These are phyloP conservation scores for Lentinula raphanica DNA, from an alignment of 768 basidiomycete genomes.

Conservation along the genomic window DNA sequence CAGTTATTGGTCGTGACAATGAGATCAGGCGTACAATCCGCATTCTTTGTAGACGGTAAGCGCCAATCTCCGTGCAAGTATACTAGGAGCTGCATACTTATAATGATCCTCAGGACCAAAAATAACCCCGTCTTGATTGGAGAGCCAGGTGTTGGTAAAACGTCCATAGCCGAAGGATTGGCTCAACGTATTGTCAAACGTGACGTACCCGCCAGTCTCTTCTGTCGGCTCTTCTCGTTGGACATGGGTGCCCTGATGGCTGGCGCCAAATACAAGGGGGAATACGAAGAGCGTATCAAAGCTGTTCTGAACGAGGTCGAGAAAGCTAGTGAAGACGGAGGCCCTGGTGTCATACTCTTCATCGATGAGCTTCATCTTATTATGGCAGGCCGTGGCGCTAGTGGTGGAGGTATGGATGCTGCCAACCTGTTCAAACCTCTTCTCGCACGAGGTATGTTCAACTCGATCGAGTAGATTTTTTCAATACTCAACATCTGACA, in stretches of 20 bases:
- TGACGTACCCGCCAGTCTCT: conserved; percentile 75
- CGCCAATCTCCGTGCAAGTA: not conserved
- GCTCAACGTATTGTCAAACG: conserved; percentile 94
- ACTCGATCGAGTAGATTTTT: not conserved
- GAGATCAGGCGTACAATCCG: conserved; percentile 84
- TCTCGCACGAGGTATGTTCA: conserved; percentile 66
- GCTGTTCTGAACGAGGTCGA: conserved; percentile 90
- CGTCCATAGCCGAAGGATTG: conserved; percentile 90
- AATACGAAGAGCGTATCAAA: conserved; percentile 96
- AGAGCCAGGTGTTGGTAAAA: conserved; percentile 91
- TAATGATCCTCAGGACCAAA: conserved; percentile 62
- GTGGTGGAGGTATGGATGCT: conserved; percentile 91
- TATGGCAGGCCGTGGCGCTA: conserved; percentile 81
- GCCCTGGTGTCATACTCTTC: conserved; percentile 83
- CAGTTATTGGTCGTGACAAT: conserved; percentile 89
- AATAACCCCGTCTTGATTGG: conserved; percentile 97
- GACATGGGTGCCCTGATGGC: conserved; percentile 97
- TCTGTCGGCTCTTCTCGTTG: conserved; percentile 75
- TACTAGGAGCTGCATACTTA: not conserved
- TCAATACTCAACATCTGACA: not conserved
- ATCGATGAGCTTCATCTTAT: conserved; percentile 93
- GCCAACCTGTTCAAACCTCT: conserved; percentile 90
- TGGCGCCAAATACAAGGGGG: conserved; percentile 86
- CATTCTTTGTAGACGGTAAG: conserved; percentile 71
- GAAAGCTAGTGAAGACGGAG: conserved; percentile 72